Evolutionary conservation across 1,284 basidiomycete genomes (phyloP).

Genomic region (Rhodotorula sp.): DNA sequence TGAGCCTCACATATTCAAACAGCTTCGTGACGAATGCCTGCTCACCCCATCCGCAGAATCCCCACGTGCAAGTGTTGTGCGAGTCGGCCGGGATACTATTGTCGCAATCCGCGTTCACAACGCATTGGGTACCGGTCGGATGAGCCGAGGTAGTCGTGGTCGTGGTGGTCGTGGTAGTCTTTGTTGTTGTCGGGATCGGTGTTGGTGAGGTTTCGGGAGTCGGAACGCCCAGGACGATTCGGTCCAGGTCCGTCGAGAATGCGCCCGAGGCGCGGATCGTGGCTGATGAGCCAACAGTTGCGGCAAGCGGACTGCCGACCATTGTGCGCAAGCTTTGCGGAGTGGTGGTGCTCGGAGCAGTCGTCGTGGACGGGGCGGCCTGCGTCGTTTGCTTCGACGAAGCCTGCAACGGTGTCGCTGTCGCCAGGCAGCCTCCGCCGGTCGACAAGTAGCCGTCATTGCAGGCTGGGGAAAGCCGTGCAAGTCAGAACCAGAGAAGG

Average conservation of each 20-base stretch:
- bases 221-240: background rate
- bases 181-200: background rate
- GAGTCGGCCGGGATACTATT: background rate
- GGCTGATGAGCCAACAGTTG: too few species aligned
- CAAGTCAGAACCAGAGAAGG: background rate
- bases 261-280: too few species aligned
- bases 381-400: background rate
- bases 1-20: background rate
- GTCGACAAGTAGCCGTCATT: background rate
- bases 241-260: too few species aligned
- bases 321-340: too few species aligned
- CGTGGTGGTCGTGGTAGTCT: background rate
- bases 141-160: background rate
- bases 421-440: background rate
- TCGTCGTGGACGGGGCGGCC: background rate
- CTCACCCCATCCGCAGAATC: background rate
- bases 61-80: background rate
- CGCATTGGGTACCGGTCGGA: background rate
- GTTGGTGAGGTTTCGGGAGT: background rate
- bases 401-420: background rate
- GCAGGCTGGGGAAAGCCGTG: background rate
- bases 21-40: background rate
- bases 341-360: too few species aligned
- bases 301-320: too few species aligned
- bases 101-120: background rate